Conservation (phyloP, 176 grass and related monocot genomes). For the Oryza coarctata region DNA sequence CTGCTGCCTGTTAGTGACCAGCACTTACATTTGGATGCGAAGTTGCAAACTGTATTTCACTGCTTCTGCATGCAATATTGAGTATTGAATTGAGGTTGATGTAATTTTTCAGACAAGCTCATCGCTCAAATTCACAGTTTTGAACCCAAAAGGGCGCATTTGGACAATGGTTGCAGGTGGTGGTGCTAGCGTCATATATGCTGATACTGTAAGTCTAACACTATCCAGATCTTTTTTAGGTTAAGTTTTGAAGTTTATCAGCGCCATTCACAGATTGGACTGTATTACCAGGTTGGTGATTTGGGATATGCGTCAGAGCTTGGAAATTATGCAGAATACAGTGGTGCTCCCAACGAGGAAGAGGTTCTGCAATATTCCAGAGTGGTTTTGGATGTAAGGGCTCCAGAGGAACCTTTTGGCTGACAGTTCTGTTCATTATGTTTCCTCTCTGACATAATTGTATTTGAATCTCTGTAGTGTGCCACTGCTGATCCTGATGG, state of each 20-base stretch:
- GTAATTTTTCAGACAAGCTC: conserved; percentile 74
- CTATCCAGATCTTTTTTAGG: conserved; percentile 14
- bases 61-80: neutral
- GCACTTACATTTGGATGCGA: neutral
- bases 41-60: neutral
- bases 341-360: conserved; percentile 92
- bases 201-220: conserved; percentile 68
- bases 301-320: conserved; percentile 92
- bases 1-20: conserved; percentile 4
- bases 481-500: conserved; percentile 92
- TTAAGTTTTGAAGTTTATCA: conserved; percentile 10
- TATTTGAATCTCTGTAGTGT: conserved; percentile 41
- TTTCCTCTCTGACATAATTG: neutral
- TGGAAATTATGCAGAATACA: conserved; percentile 96
- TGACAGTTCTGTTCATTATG: neutral
- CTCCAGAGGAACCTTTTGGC: neutral
- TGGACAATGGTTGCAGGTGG: conserved; percentile 99
- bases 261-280: neutral
- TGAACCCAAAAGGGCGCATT: conserved; percentile 93
- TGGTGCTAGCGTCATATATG: conserved; percentile 95
- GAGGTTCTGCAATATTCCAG: conserved; percentile 96
- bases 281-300: conserved; percentile 71
- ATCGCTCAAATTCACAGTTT: conserved; percentile 91
- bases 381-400: conserved; percentile 87
- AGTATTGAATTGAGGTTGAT: neutral